Evolutionary conservation across 306 rosid species (phyloP).

Genomic region (Lathyrus aphaca): DNA sequence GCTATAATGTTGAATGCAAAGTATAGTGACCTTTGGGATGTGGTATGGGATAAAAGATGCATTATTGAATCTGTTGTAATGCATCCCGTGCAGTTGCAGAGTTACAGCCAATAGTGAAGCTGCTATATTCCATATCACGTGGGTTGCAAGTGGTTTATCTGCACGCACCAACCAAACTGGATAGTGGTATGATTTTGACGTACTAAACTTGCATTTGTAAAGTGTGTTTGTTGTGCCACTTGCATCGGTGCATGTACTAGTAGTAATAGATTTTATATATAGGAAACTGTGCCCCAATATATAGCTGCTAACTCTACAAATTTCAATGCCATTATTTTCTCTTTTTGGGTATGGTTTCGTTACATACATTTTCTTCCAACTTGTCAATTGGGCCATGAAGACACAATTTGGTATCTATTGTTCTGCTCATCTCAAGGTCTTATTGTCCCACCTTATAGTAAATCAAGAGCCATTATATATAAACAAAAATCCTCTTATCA

Average conservation of each 20-base stretch:
- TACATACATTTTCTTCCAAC: constrained; percentile 10
- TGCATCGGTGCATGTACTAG: background rate
- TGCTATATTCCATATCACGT: constrained; percentile 33
- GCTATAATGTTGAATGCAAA: background rate
- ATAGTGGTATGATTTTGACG: background rate
- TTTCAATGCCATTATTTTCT: background rate
- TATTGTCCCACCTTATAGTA: too few species aligned
- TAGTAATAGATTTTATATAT: background rate
- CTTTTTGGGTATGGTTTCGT: too few species aligned
- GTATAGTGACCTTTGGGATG: background rate
- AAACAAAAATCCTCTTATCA: too few species aligned
- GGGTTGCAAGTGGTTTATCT: constrained; percentile 12
- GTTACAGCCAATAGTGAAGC: constrained; percentile 9
- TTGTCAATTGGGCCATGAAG: constrained; percentile 23
- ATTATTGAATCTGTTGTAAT: background rate
- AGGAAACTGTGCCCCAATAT: constrained; percentile 1
- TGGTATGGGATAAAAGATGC: constrained; percentile 1
- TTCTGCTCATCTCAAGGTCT: too few species aligned
- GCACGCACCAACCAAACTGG: constrained; percentile 26
- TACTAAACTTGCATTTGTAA: constrained; percentile 1
- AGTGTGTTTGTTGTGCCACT: constrained; percentile 40
- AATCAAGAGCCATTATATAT: too few species aligned
- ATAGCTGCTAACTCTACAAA: background rate
- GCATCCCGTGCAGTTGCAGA: constrained; percentile 18
- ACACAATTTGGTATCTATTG: background rate